Conservation (phyloP, 257 asterid genomes). For the Lithospermum erythrorhizon region DNA sequence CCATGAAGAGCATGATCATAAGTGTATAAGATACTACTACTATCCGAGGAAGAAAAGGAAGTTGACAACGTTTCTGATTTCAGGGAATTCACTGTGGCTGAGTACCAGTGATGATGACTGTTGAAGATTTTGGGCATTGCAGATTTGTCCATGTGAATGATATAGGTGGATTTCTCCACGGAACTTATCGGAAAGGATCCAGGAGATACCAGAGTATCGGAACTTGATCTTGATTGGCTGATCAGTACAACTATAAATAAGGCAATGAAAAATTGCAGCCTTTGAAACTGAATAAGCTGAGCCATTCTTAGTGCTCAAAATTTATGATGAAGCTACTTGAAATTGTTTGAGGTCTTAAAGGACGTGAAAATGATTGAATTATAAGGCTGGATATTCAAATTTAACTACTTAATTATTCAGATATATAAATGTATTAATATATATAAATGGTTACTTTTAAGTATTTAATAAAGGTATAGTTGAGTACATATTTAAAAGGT, state of each 20-base stretch:
- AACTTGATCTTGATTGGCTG: slow-evolving; percentile 1
- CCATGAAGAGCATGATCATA: slow-evolving; percentile 3
- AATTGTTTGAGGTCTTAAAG: background rate
- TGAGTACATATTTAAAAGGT: too few species aligned
- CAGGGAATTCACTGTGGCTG: slow-evolving; percentile 16
- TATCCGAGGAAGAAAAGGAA: background rate
- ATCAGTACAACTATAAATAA: background rate
- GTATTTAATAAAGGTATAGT: too few species aligned
- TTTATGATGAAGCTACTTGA: background rate
- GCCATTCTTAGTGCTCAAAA: background rate
- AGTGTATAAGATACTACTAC: slow-evolving; percentile 1
- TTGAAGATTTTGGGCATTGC: slow-evolving; percentile 27
- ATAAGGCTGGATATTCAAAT: too few species aligned
- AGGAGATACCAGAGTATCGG: background rate
- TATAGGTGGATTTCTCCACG: slow-evolving; percentile 21
- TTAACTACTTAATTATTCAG: too few species aligned
- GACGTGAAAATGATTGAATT: background rate
- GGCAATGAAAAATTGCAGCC: background rate
- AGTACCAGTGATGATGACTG: slow-evolving; percentile 25
- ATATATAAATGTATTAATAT: too few species aligned
- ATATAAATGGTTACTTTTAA: too few species aligned
- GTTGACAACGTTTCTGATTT: slow-evolving; percentile 1
- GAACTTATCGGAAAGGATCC: background rate
- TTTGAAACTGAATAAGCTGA: background rate
- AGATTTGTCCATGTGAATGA: slow-evolving; percentile 37